Percentiles rank a stretch among this genome's conserved stretches.
Conservation (phyloP, 257 asterid species). For the Mitragyna speciosa region DNA sequence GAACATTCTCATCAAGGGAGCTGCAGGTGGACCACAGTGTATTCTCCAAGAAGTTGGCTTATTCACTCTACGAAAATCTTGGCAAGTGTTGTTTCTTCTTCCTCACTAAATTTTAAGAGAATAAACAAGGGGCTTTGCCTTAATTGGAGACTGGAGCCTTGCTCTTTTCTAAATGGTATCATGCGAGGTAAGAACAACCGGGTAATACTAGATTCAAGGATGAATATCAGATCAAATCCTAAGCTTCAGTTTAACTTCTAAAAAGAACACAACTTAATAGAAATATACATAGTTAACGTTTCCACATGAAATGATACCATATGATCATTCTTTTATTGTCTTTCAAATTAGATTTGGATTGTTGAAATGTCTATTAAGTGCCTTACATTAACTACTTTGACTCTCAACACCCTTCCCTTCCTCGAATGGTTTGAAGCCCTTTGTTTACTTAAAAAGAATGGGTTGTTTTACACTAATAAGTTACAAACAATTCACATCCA, state of each 20-base stretch:
- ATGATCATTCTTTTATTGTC: no score
- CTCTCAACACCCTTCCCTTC: no score
- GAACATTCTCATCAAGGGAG: not conserved
- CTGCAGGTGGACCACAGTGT: conserved; percentile 21
- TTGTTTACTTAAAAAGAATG: no score
- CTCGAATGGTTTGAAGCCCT: no score
- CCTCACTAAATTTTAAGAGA: not conserved
- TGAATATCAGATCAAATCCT: not conserved
- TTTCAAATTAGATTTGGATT: no score
- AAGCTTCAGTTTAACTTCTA: not conserved
- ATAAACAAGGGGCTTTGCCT: not conserved
- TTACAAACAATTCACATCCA: no score
- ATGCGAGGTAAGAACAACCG: not conserved
- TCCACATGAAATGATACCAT: not conserved
- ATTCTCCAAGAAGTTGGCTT: conserved; percentile 16
- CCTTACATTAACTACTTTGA: no score
- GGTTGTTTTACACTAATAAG: no score
- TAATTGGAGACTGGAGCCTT: no score
- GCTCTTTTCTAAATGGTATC: not conserved
- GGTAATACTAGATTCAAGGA: not conserved
- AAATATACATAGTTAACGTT: not conserved
- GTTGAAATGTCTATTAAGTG: no score
- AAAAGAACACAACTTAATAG: not conserved
- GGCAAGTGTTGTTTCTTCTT: conserved; percentile 4
- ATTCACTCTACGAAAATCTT: conserved; percentile 26